Base-by-base conservation (phyloP, 106 monocot genomes). In the Vanilla planifolia region DNA sequence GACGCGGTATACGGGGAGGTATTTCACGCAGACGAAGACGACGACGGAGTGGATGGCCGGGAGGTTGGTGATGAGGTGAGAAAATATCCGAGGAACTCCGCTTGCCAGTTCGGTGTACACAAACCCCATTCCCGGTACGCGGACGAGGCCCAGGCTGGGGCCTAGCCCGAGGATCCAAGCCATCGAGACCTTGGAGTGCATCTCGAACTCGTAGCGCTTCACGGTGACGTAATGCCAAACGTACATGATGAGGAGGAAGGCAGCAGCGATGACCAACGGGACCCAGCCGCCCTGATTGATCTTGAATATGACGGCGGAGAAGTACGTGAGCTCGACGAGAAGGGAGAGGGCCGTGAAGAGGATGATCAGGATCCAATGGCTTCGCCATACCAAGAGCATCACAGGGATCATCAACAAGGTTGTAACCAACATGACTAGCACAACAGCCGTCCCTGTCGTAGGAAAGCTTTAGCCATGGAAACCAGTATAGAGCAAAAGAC, bases 341-440 rank as follows among this genome's bases (percentile, higher is more conserved):
- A 94, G 71, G 28, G 94, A 94, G 10, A 94, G 70, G 8, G 58
- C 62, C 3, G 83, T 78, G 64, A 94, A 94, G 46, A 80, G 60
- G 35, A 74, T 2, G 23, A 94, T 73, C 0, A 94, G 71, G 63
- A 89, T 64, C 85, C 82, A 85, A 61, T 94, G 94, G 71, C 89
- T 86, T 33, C 85, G 65, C 94, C 94, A 94, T 10, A 94, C 94
- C 62, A 94, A 52, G 0, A 93, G 64, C 93, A 93, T 93, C 58
- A 93, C 82, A 1, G 85, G 93, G 26, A 93, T 57, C 93, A 93
- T 93, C 47, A 93, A 66, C 48, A 89, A 75, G 15, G 94, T 94
- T 17, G 94, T 94, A 26, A 89, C 94, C 24, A 94, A 83, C 94
- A 94, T 94, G 1, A 94, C 94, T 5, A 89, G 70, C n/a, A 94